Conservation (phyloP, 306 rosid species). For the Geum urbanum region DNA sequence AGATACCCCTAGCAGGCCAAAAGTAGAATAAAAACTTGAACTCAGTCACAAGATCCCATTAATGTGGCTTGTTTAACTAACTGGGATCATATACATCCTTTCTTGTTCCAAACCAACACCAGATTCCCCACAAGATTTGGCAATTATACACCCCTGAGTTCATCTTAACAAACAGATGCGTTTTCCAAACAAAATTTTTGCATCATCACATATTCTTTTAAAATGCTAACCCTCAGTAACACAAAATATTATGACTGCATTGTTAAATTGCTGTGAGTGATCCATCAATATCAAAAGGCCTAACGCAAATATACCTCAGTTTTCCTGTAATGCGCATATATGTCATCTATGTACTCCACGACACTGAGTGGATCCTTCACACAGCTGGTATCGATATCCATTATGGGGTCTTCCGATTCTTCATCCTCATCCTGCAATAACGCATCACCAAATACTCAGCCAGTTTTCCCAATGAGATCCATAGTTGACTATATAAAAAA, state of each 20-base stretch:
- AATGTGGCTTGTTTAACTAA: no score
- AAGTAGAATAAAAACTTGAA: no score
- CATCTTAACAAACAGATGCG: not conserved
- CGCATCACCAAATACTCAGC: not conserved
- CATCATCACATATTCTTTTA: not conserved
- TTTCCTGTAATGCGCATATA: constrained; percentile 40
- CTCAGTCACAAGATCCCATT: no score
- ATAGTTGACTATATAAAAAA: no score
- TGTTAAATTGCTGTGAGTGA: not conserved
- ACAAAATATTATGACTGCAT: not conserved
- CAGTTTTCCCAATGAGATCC: not conserved
- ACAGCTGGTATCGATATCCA: constrained; percentile 42
- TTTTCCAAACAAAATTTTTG: not conserved
- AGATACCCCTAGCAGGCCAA: no score
- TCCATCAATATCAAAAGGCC: not conserved
- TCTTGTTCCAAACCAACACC: no score
- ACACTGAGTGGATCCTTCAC: constrained; percentile 38
- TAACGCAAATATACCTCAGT: constrained; percentile 36
- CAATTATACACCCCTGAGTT: not conserved
- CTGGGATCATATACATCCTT: no score
- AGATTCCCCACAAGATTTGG: no score
- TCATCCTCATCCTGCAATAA: constrained; percentile 50
- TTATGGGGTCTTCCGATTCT: constrained; percentile 30
- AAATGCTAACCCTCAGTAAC: not conserved
- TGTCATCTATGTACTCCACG: constrained; percentile 46